Conservation (phyloP, 1,284 basidiomycete genomes). For the Ustilago vetiveriae region DNA sequence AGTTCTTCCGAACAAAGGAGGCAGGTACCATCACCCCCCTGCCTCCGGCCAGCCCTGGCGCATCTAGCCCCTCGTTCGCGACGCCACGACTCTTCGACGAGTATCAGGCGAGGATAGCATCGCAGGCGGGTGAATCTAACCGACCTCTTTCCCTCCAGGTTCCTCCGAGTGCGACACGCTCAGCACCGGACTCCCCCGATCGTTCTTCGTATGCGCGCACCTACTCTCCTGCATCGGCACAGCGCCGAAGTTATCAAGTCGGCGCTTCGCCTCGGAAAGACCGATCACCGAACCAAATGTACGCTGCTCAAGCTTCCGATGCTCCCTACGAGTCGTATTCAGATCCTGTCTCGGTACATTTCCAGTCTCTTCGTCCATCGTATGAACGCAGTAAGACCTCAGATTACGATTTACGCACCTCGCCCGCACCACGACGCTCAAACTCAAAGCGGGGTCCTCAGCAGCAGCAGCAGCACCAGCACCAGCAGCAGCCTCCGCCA, state of each 20-base stretch:
- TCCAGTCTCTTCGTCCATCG: conserved; percentile 5
- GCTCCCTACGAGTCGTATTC: conserved; percentile 26
- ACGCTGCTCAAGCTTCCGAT: conserved; percentile 1
- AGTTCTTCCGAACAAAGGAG: conserved; percentile 44
- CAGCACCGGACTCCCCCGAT: conserved; percentile 16
- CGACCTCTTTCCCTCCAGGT: conserved; percentile 28
- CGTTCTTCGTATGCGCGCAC: conserved; percentile 12
- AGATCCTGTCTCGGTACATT: conserved; percentile 15
- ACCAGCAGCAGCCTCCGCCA: no score
- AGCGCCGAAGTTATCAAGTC: conserved; percentile 25
- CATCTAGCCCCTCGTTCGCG: conserved; percentile 24
- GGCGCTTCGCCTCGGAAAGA: conserved; percentile 20
- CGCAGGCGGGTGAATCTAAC: conserved; percentile 5
- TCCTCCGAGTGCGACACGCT: conserved; percentile 13
- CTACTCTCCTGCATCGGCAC: conserved; percentile 3
- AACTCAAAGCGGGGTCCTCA: not conserved
- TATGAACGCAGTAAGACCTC: conserved; percentile 12
- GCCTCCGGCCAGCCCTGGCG: conserved; percentile 30
- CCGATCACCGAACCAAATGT: conserved; percentile 6
- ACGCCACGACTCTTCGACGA: conserved; percentile 36
- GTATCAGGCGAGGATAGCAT: conserved; percentile 34
- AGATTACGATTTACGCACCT: conserved; percentile 6
- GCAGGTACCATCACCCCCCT: conserved; percentile 45
- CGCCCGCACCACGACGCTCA: not conserved
- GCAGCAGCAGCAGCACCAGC: conserved; percentile 4